These are phyloP conservation scores for Yarrowia osloensis DNA, from an alignment of 805 yeast species.

Conservation along the genomic window DNA sequence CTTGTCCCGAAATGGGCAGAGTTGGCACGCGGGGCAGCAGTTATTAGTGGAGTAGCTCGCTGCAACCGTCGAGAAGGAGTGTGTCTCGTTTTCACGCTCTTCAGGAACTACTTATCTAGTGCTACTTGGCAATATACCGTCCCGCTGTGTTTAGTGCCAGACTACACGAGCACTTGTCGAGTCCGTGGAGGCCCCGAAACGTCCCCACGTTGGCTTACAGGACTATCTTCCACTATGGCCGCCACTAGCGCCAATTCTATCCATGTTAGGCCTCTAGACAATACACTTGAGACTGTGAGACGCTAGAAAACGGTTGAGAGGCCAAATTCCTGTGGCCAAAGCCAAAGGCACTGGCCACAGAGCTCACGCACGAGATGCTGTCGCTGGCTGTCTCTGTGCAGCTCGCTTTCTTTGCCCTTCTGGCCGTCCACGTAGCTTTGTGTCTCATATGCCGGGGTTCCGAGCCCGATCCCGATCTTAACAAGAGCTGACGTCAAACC, in stretches of 20 bases:
- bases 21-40: background rate
- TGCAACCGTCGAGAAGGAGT: too few relatives aligned
- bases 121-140: background rate
- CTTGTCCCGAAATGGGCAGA: background rate
- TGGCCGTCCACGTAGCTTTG: background rate
- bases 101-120: too few relatives aligned
- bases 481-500: background rate
- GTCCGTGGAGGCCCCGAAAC: constrained; percentile 7
- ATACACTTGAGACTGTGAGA: background rate
- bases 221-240: background rate
- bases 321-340: background rate
- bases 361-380: background rate
- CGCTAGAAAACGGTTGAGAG: constrained; percentile 5
- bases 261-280: background rate
- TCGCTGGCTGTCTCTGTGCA: too few relatives aligned
- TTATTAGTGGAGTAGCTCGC: background rate
- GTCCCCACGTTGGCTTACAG: background rate
- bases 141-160: background rate
- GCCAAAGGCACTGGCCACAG: background rate
- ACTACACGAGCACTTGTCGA: background rate
- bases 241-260: background rate
- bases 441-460: background rate
- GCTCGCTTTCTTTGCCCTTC: too few relatives aligned
- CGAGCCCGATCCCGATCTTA: background rate
- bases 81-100: too few relatives aligned